Evolutionary conservation across 1,139 yeast species (phyloP).

Genomic region (Lizanozyma gosingica): DNA sequence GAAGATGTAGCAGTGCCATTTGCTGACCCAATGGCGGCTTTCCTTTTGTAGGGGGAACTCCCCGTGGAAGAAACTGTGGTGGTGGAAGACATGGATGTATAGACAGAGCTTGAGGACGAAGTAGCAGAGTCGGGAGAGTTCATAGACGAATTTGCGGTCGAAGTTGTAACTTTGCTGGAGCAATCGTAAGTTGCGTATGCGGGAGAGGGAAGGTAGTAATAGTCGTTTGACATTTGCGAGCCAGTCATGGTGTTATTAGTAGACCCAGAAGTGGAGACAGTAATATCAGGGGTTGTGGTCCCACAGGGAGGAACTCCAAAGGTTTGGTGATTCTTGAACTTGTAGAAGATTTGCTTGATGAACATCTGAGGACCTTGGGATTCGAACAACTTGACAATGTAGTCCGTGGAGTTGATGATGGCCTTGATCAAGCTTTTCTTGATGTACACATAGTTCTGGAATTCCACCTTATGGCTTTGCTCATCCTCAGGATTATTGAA

Average conservation of each 20-base stretch:
- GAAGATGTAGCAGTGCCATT: background rate
- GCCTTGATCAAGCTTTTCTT: slow-evolving; percentile 25
- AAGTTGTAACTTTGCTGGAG: background rate
- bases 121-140: background rate
- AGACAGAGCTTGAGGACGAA: background rate
- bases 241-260: background rate
- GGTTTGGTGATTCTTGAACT: background rate
- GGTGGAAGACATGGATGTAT: background rate
- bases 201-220: background rate
- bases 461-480: slow-evolving; percentile 11
- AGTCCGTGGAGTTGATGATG: slow-evolving; percentile 25
- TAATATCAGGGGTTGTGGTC: background rate
- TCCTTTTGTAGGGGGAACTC: background rate
- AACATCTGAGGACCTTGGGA: slow-evolving; percentile 25
- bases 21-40: background rate
- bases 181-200: background rate
- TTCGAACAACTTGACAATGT: slow-evolving; percentile 22
- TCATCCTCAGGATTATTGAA: slow-evolving; percentile 8
- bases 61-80: background rate
- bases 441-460: slow-evolving; percentile 18
- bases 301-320: background rate
- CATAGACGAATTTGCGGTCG: background rate
- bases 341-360: slow-evolving; percentile 7
- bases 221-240: background rate
- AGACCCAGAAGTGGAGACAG: background rate